These are phyloP conservation scores for Raffaelea arxii DNA, from an alignment of 2,329 filamentous ascomycete species.

Conservation along the genomic window DNA sequence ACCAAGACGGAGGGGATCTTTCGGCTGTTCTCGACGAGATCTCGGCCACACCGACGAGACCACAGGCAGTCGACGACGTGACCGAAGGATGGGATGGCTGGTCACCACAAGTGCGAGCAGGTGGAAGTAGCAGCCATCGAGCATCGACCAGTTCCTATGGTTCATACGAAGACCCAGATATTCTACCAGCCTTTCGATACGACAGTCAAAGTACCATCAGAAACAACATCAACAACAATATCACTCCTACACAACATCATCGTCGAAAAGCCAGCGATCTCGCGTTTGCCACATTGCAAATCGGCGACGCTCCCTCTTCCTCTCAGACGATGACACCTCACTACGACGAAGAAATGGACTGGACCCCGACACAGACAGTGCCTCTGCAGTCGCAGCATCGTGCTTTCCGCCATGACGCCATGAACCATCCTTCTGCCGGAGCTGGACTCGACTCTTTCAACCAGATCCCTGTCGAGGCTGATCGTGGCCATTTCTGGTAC, in stretches of 20 bases:
- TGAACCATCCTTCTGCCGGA: slow-evolving; percentile 25
- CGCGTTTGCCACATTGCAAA: neutral
- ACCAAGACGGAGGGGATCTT: too few species aligned
- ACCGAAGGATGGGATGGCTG: slow-evolving; percentile 7
- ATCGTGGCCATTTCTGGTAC: slow-evolving; percentile 54
- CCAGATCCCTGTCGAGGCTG: slow-evolving; percentile 32
- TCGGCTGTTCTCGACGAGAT: slow-evolving; percentile 39
- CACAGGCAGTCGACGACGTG: neutral
- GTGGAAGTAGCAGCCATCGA: too few species aligned
- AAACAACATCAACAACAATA: neutral
- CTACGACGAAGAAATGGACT: slow-evolving; percentile 60
- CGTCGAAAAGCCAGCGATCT: slow-evolving; percentile 6
- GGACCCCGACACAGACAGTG: slow-evolving; percentile 47
- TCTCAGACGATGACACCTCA: slow-evolving; percentile 8
- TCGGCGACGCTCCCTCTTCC: neutral
- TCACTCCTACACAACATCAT: too few species aligned
- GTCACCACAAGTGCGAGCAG: too few species aligned
- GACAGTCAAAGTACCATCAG: too few species aligned
- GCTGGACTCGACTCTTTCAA: too few species aligned
- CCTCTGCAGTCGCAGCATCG: slow-evolving; percentile 39
- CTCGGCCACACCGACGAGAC: slow-evolving; percentile 15
- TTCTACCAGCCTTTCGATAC: too few species aligned
- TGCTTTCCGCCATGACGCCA: slow-evolving; percentile 39
- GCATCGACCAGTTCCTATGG: too few species aligned
- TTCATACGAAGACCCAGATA: too few species aligned